Percentiles rank a stretch among this genome's conserved stretches.
Conservation (phyloP, 1,284 basidiomycete species). For the Boletus austroedulis region DNA sequence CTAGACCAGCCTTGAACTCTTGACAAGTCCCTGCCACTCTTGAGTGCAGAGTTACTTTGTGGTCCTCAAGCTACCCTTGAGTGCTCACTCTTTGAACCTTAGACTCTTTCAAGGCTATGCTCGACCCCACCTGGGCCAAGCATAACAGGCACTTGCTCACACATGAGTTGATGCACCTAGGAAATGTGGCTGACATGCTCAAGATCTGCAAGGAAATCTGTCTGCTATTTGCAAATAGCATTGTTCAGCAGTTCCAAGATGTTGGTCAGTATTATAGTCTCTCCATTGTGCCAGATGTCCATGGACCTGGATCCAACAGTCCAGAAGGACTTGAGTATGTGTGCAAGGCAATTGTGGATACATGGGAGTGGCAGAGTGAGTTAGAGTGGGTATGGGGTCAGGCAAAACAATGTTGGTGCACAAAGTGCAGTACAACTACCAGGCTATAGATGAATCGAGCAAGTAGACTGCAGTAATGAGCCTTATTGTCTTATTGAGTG, state of each 20-base stretch:
- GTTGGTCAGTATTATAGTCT: slow-evolving; percentile 8
- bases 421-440: slow-evolving; percentile 2
- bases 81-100: no score
- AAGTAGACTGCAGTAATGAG: no score
- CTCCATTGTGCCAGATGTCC: background rate
- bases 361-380: slow-evolving; percentile 22
- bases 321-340: slow-evolving; percentile 12
- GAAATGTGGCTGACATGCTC: slow-evolving; percentile 26
- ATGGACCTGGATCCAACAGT: background rate
- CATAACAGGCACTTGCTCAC: slow-evolving; percentile 36
- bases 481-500: no score
- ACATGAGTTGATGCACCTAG: slow-evolving; percentile 21
- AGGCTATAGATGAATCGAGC: no score
- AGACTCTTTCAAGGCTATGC: no score
- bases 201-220: slow-evolving; percentile 34
- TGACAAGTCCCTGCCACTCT: no score
- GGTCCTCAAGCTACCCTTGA: no score
- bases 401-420: slow-evolving; percentile 12
- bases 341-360: slow-evolving; percentile 15
- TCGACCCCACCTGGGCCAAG: no score
- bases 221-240: slow-evolving; percentile 25
- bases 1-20: no score
- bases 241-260: slow-evolving; percentile 9
- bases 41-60: no score
- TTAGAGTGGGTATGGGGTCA: slow-evolving; percentile 13